Conservation (phyloP, 225 moss, liverwort and hornwort species). For the Physcomitrellopsis africana region DNA sequence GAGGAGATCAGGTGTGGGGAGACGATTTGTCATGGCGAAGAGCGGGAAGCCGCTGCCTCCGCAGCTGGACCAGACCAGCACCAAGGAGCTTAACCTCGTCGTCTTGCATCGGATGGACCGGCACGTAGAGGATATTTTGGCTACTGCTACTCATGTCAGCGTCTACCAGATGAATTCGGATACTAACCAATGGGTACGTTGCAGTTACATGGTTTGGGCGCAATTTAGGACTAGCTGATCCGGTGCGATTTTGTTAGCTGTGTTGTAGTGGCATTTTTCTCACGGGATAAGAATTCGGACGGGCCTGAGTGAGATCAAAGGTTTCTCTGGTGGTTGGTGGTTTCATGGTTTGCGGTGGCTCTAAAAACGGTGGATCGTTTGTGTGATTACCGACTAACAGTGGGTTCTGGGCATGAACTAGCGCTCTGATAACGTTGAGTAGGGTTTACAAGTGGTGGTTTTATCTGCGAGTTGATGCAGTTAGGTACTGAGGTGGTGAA, state of each 20-base stretch:
- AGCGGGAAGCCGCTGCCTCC: slow-evolving; percentile 90
- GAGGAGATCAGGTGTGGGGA: too few species aligned
- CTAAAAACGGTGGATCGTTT: slow-evolving; percentile 1
- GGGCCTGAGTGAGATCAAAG: neutral
- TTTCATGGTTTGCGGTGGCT: neutral
- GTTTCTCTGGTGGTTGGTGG: neutral
- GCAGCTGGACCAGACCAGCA: slow-evolving; percentile 98
- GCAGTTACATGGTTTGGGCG: neutral
- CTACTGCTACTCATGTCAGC: slow-evolving; percentile 95
- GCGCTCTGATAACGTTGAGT: neutral
- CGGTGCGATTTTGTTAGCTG: neutral
- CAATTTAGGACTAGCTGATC: neutral
- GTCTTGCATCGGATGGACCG: slow-evolving; percentile 99
- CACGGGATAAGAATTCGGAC: neutral
- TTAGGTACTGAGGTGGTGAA: slow-evolving; percentile 6
- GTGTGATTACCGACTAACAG: neutral
- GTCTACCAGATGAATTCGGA: slow-evolving; percentile 96
- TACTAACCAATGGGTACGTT: slow-evolving; percentile 85
- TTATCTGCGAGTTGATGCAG: slow-evolving; percentile 24
- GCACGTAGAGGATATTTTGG: slow-evolving; percentile 91
- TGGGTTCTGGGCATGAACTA: neutral
- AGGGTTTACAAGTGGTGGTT: slow-evolving; percentile 23
- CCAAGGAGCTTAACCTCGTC: slow-evolving; percentile 94
- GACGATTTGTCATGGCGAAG: slow-evolving; percentile 51
- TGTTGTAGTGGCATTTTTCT: neutral